These are phyloP conservation scores for Przewalskia tangutica DNA, from an alignment of 257 asterid species.

Conservation along the genomic window DNA sequence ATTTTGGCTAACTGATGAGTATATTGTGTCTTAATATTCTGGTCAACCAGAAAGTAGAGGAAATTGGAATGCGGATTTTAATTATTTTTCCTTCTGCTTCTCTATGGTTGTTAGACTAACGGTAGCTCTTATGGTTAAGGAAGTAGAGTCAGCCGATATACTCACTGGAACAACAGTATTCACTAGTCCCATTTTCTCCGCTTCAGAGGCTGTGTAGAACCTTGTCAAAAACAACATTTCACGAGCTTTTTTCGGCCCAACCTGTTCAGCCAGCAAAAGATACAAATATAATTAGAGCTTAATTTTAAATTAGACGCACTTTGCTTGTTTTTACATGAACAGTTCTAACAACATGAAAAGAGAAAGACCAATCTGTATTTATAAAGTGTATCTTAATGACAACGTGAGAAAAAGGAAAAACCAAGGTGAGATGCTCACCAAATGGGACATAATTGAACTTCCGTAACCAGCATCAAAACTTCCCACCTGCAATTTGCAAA, in stretches of 20 bases:
- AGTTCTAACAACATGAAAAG: neutral
- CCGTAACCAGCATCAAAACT: slow-evolving; percentile 99
- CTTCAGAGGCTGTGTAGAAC: slow-evolving; percentile 73
- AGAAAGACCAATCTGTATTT: neutral
- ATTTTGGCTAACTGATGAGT: neutral
- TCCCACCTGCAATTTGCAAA: slow-evolving; percentile 56
- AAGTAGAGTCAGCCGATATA: neutral
- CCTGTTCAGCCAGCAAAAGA: slow-evolving; percentile 22
- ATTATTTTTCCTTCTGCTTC: neutral
- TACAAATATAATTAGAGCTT: neutral
- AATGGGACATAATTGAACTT: slow-evolving; percentile 78
- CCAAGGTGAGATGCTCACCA: slow-evolving; percentile 34
- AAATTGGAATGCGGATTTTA: neutral
- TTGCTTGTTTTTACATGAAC: neutral
- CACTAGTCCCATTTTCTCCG: slow-evolving; percentile 95
- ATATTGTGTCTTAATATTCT: neutral
- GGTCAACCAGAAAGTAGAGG: neutral
- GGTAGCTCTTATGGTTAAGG: neutral
- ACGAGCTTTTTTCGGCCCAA: slow-evolving; percentile 85
- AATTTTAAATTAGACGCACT: neutral
- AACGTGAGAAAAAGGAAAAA: neutral
- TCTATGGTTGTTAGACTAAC: neutral
- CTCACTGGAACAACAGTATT: slow-evolving; percentile 88
- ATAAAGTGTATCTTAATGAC: neutral
- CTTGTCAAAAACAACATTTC: slow-evolving; percentile 90